phyloP scores from a whole-genome alignment of 1,284 basidiomycete species.

The Ustilago trichophora region DNA sequence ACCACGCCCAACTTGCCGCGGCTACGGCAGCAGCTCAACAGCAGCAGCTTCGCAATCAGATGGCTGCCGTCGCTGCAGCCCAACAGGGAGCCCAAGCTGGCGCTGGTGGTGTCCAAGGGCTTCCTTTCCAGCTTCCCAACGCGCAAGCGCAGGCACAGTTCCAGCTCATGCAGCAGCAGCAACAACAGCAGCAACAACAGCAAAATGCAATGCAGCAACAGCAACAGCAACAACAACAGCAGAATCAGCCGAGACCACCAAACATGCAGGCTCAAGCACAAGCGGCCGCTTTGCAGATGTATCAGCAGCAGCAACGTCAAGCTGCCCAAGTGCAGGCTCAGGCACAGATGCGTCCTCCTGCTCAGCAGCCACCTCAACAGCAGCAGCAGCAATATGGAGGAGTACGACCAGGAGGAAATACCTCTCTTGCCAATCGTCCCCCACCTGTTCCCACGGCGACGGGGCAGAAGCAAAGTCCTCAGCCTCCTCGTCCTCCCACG shows the following conservation, averaged over 20 bases:
- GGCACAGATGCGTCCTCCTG: constrained; percentile 30
- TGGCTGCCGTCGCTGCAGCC: constrained; percentile 38
- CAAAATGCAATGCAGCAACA: constrained; percentile 15
- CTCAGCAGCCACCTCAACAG: neutral
- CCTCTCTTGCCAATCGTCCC: too few relatives aligned
- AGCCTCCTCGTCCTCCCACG: too few relatives aligned
- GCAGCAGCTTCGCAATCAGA: constrained; percentile 41
- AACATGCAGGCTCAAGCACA: constrained; percentile 29
- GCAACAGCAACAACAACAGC: too few relatives aligned
- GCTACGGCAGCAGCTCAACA: constrained; percentile 45
- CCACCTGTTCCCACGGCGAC: constrained; percentile 2
- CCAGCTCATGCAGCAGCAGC: too few relatives aligned
- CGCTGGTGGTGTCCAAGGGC: constrained; percentile 5
- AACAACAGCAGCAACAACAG: constrained; percentile 8
- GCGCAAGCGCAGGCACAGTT: constrained; percentile 21
- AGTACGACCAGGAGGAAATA: too few relatives aligned
- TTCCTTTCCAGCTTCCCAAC: constrained; percentile 18
- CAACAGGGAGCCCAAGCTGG: constrained; percentile 8
- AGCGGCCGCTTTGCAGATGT: constrained; percentile 27
- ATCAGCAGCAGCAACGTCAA: constrained; percentile 45
- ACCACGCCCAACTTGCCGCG: constrained; percentile 37
- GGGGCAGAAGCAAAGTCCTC: neutral
- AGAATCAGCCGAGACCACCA: constrained; percentile 11
- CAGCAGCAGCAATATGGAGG: constrained; percentile 11
- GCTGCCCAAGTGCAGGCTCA: constrained; percentile 38